These are phyloP conservation scores for Actinomucor elegans DNA, from an alignment of 371 early-diverging fungal genomes.

Conservation along the genomic window DNA sequence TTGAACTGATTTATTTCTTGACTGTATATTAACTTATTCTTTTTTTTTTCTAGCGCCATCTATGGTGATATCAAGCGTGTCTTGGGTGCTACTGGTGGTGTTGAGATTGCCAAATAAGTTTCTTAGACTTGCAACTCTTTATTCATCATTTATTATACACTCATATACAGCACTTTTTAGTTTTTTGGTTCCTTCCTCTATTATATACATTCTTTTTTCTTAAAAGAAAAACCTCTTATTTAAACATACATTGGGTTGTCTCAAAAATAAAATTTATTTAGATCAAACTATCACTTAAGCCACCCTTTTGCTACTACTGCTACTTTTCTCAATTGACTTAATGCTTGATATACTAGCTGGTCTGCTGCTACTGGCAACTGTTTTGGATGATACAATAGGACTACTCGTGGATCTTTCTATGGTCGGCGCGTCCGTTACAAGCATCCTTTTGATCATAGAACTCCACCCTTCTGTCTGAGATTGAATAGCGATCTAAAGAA, in stretches of 20 bases:
- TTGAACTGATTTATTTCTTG: not conserved
- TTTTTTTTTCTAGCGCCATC: conserved; percentile 39
- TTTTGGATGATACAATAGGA: not conserved
- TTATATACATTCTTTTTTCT: not conserved
- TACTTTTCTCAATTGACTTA: no score
- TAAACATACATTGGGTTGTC: conserved; percentile 7
- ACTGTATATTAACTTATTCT: not conserved
- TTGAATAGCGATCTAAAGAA: conserved; percentile 35
- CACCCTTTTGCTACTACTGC: conserved; percentile 4
- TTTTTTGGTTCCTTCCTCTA: not conserved
- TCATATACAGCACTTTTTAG: conserved; percentile 4
- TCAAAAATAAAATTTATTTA: conserved; percentile 5
- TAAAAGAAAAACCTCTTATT: conserved; percentile 8
- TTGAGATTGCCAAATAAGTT: conserved; percentile 52
- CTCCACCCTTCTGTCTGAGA: conserved; percentile 44
- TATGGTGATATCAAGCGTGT: conserved; percentile 71
- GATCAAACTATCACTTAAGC: not conserved
- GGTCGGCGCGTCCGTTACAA: conserved; percentile 38
- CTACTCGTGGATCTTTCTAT: conserved; percentile 5
- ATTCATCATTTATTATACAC: not conserved
- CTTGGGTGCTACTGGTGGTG: conserved; percentile 67
- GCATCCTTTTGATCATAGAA: conserved; percentile 42
- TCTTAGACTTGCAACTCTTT: no score
- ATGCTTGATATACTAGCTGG: conserved; percentile 7
- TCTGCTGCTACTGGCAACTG: not conserved